A percentile compares a stretch with the other conserved stretches of the same genome.
These are phyloP conservation scores for Vachellia pachyceras DNA, from an alignment of 306 rosid genomes.

Conservation along the genomic window DNA sequence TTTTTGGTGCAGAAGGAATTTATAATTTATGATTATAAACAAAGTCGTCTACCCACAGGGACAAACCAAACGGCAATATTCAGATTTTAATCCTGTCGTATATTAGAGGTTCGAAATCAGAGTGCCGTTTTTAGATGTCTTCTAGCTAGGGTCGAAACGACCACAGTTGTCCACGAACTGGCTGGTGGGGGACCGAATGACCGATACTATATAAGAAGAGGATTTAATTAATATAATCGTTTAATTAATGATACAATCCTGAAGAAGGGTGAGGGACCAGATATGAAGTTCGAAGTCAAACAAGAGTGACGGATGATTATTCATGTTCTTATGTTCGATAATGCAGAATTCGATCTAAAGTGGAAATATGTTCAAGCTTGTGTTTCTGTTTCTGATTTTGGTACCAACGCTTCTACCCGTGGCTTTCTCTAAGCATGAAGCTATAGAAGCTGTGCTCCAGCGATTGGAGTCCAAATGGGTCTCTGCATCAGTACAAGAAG, in stretches of 20 bases:
- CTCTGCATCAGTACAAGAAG: constrained; percentile 75
- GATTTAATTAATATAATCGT: not conserved
- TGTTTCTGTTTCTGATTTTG: constrained; percentile 49
- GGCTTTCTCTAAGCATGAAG: constrained; percentile 52
- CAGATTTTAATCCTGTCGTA: not conserved
- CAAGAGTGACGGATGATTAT: not conserved
- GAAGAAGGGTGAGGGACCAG: not conserved
- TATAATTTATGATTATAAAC: not conserved
- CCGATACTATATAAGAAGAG: not conserved
- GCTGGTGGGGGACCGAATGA: not conserved
- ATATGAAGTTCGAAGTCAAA: not conserved
- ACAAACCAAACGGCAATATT: not conserved
- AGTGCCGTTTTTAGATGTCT: not conserved
- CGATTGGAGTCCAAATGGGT: constrained; percentile 72
- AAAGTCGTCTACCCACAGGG: not conserved
- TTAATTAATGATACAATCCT: not conserved
- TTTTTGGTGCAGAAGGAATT: too few species aligned
- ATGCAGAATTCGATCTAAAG: constrained; percentile 3
- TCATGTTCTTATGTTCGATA: not conserved
- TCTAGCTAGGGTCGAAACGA: not conserved
- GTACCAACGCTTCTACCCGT: constrained; percentile 43
- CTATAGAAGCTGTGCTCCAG: constrained; percentile 61
- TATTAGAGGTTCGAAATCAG: not conserved
- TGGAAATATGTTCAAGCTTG: constrained; percentile 53
- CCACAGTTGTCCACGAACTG: too few species aligned